Percentiles rank a stretch among this genome's conserved stretches.
phyloP scores from a whole-genome alignment of 1,284 basidiomycete species.

The Athelia psychrophila region DNA sequence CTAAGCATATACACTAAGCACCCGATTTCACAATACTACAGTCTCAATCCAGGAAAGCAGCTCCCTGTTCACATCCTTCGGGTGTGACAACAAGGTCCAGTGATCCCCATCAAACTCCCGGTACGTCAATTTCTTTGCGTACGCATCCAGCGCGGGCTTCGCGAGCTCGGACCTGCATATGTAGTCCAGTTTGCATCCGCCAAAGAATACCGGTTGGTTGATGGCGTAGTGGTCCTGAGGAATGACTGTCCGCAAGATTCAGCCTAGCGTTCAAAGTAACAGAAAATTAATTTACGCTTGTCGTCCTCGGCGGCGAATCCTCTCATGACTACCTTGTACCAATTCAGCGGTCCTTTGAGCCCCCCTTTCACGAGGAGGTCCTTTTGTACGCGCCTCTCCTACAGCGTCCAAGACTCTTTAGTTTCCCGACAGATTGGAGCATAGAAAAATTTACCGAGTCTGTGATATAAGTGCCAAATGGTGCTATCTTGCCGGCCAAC shows the following conservation, averaged over 20 bases:
- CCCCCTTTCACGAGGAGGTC: slow-evolving; percentile 13
- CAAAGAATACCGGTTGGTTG: slow-evolving; percentile 22
- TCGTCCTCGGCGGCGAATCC: slow-evolving; percentile 12
- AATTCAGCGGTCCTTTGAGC: slow-evolving; percentile 17
- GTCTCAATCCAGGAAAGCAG: slow-evolving; percentile 36
- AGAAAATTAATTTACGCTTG: slow-evolving; percentile 8
- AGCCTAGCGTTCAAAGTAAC: not conserved
- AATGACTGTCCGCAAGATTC: slow-evolving; percentile 9
- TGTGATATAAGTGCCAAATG: slow-evolving; percentile 27
- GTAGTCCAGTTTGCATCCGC: slow-evolving; percentile 17
- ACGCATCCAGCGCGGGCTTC: slow-evolving; percentile 6
- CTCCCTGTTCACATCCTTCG: slow-evolving; percentile 28
- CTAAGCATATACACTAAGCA: no score
- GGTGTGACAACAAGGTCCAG: slow-evolving; percentile 24
- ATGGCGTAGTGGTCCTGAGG: slow-evolving; percentile 10
- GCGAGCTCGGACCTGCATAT: slow-evolving; percentile 14
- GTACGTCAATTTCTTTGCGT: slow-evolving; percentile 19
- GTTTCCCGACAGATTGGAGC: no score
- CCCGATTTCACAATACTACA: no score
- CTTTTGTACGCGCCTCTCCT: slow-evolving; percentile 11
- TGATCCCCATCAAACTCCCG: slow-evolving; percentile 23
- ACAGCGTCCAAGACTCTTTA: not conserved
- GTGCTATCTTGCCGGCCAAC: slow-evolving; percentile 15
- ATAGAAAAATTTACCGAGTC: slow-evolving; percentile 16
- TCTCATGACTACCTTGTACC: slow-evolving; percentile 18